Evolutionary conservation across 768 basidiomycete species (phyloP).

Genomic region (Boletus edulis): DNA sequence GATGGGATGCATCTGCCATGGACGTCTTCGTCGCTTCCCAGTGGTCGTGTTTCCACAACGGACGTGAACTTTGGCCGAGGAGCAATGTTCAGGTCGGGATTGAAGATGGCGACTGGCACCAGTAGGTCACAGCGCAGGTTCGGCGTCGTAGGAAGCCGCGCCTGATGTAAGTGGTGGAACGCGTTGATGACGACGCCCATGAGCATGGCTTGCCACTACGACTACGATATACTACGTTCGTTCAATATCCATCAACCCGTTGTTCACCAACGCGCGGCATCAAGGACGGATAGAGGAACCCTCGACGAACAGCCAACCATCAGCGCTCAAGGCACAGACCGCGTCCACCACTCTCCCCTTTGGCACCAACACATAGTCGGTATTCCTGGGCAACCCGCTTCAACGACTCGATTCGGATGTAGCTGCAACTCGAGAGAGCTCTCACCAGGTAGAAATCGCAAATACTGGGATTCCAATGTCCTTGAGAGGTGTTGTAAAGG

Average conservation of each 20-base stretch:
- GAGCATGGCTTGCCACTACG: no score
- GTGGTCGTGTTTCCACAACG: slow-evolving; percentile 6
- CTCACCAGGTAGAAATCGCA: slow-evolving; percentile 62
- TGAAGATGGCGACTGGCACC: slow-evolving; percentile 1
- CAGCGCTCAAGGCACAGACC: slow-evolving; percentile 39
- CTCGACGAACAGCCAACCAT: slow-evolving; percentile 46
- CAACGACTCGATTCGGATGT: not conserved
- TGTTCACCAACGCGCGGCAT: not conserved
- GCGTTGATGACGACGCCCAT: not conserved
- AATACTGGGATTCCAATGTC: slow-evolving; percentile 53
- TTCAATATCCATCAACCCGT: not conserved
- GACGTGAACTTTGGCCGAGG: slow-evolving; percentile 2
- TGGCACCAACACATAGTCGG: slow-evolving; percentile 61
- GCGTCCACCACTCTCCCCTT: slow-evolving; percentile 41
- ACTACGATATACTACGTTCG: no score
- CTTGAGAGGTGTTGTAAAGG: slow-evolving; percentile 53
- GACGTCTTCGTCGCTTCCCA: slow-evolving; percentile 11
- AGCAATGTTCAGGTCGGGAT: not conserved
- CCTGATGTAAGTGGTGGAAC: slow-evolving; percentile 8
- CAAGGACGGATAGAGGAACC: slow-evolving; percentile 6
- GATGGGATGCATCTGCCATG: slow-evolving; percentile 37
- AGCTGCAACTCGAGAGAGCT: not conserved
- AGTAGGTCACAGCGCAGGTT: not conserved
- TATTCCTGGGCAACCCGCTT: slow-evolving; percentile 46
- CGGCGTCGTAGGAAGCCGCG: slow-evolving; percentile 10